A percentile compares a stretch with the other conserved stretches of the same genome.
These are phyloP conservation scores for Microcos paniculata DNA, from an alignment of 345 rosid genomes.

Conservation along the genomic window DNA sequence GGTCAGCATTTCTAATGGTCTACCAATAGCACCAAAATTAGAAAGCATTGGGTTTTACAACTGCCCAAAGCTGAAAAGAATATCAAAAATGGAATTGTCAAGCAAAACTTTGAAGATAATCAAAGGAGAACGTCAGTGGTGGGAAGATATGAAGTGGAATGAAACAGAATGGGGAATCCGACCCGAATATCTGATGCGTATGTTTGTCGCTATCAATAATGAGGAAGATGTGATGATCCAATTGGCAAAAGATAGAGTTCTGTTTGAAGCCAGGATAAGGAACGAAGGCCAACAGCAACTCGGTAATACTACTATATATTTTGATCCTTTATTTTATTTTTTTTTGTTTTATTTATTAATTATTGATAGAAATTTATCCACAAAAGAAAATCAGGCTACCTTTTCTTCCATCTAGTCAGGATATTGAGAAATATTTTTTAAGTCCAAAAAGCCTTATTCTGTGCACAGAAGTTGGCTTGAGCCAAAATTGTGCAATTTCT, in stretches of 20 bases:
- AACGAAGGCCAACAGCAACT: not conserved
- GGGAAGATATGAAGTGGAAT: conserved; percentile 11
- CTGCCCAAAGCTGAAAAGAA: conserved; percentile 13
- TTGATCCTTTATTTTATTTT: no score
- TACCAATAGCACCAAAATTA: conserved; percentile 13
- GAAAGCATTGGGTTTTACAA: conserved; percentile 11
- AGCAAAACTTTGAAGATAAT: conserved; percentile 8
- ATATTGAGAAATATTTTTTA: no score
- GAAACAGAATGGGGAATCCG: not conserved
- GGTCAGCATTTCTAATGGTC: conserved; percentile 12
- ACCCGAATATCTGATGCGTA: conserved; percentile 3
- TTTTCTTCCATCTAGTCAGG: no score
- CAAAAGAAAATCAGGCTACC: no score
- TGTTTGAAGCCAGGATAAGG: not conserved
- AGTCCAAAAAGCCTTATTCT: no score
- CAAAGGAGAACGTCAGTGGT: conserved; percentile 15
- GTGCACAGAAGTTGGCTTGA: no score
- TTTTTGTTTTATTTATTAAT: no score
- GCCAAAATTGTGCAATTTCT: no score
- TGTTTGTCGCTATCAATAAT: not conserved
- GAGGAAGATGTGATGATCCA: conserved; percentile 6
- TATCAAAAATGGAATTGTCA: conserved; percentile 10
- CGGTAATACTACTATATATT: not conserved
- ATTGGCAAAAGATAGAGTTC: not conserved
- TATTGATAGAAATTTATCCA: no score